Evolutionary conservation across 2,329 filamentous ascomycete genomes (phyloP), one percentile per base, ranked within the genome.

Genomic region (Dothideomycetes sp.): DNA sequence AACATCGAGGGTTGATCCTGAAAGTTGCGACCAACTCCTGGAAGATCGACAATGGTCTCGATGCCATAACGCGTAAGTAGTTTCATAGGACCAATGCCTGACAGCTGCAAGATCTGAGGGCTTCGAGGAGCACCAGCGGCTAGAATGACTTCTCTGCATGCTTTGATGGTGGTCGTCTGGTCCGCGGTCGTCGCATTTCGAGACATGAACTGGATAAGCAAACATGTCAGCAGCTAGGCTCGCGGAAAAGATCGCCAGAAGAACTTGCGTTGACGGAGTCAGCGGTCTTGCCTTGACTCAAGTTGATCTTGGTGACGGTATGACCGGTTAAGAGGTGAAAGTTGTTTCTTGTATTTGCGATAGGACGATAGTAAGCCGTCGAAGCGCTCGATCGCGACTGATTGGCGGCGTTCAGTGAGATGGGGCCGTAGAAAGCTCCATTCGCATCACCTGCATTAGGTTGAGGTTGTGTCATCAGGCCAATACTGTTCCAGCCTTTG

Each of bases 401-500:
- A 51, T 51, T 33, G 46, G 45, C 25, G 1, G 56, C 53, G 39
- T 62, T 53, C 46, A 61, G 54, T 6, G 56, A 57, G 32, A 55
- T 58, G 2, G 60, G 53, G 20, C 53, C 58, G 57, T 58, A 64
- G 19, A 58, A 61, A 4, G 55, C 51, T 8, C 61, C 61, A 4
- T 20, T 31, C 4, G 50, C 53, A 17, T 49, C 45, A 37, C 45
- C 45, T 10, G 35, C 42, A 11, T 46, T 45, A 15, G 53, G 49
- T 15, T 43, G 23, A 8, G 48, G 46, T n/a, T 41, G 45, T n/a
- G 40, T 35, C 18, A 52, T 47, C 8, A 33, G 27, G 20, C 33
- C 20, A 28, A 44, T 22, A 41, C 39, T 45, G 41, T 49, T n/a
- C 46, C 48, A 22, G 30, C 36, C 45, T 40, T 46, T 44, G 45